Conservation (phyloP, 805 yeast genomes). For the Yarrowia sp. region DNA sequence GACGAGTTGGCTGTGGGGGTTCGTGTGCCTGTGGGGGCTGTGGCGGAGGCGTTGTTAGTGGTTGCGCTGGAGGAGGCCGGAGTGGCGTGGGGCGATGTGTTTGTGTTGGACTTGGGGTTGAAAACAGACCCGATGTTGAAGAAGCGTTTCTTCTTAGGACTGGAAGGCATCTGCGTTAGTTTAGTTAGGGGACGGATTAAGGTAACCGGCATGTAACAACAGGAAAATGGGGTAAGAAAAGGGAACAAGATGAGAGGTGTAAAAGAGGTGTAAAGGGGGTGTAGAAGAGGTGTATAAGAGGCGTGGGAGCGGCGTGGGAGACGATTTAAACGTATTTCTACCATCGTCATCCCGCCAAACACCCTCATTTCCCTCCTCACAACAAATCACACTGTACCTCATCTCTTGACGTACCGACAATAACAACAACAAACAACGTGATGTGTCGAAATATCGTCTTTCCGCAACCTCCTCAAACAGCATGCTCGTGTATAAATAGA, state of each 20-base stretch:
- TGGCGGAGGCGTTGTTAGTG: background rate
- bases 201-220: background rate
- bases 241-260: background rate
- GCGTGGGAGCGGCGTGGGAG: no score
- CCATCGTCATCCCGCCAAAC: no score
- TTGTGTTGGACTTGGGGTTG: conserved; percentile 35
- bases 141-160: conserved; percentile 39
- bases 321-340: background rate
- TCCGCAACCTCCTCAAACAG: background rate
- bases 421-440: background rate
- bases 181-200: conserved; percentile 13
- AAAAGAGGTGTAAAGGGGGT: background rate
- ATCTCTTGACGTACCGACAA: background rate
- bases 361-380: no score
- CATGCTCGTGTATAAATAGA: background rate
- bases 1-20: conserved; percentile 18
- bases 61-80: no score
- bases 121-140: conserved; percentile 39
- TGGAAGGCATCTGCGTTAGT: conserved; percentile 37
- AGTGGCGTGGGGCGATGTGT: conserved; percentile 10
- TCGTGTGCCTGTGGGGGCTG: conserved; percentile 20
- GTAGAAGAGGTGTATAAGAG: background rate
- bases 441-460: background rate
- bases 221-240: background rate
- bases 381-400: no score